Evolutionary conservation across 2,329 filamentous ascomycete species (phyloP), one percentile per base, ranked within the genome.

Genomic region (Stachybotrys chlorohalonatus): DNA sequence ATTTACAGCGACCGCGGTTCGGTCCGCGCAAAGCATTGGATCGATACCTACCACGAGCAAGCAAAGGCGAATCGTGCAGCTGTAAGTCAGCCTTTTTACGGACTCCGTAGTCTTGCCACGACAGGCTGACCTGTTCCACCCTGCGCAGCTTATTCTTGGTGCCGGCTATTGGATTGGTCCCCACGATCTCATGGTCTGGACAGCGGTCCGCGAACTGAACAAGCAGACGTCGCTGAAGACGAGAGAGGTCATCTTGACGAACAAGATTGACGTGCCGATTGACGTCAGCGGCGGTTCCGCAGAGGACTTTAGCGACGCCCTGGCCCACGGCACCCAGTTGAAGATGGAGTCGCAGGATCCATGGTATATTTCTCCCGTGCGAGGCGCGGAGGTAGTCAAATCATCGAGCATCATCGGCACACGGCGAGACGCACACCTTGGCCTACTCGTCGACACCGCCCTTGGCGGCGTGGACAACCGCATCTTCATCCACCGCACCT

Each of bases 401-500:
- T 16, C 55, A 9, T 13, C 47, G 17, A 52, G 45, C 32, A 13
- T 45, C 11, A 32, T 57, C 17, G 51, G 53, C 36, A 45, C 54
- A 1, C 51, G 49, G 16, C 46, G 13, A 2, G 32, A 54, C 46
- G 4, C 47, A 2, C 48, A 17, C 30, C 47, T 56, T 9, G 60
- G 60, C 2, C 47, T 52, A 16, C 31, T 58, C 5, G 53, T 55
- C 9, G 52, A 47, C 11, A 59, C 56, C 30, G 48, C 58, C 4
- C 59, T 60, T 45, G 53, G 56, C 2, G 17, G 46, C 11, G 57
- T 63, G 17, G 57, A 62, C 39, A 56, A 54, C 7, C 53, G 45
- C 48, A 52, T 17, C 30, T 51, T 62, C 30, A 42, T 62, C 3
- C 59, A 59, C 17, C 58, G 60, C 15, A 62, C 59, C 50, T 63